phyloP scores from a whole-genome alignment of 2,329 filamentous ascomycete genomes.

The Didymella exigua region DNA sequence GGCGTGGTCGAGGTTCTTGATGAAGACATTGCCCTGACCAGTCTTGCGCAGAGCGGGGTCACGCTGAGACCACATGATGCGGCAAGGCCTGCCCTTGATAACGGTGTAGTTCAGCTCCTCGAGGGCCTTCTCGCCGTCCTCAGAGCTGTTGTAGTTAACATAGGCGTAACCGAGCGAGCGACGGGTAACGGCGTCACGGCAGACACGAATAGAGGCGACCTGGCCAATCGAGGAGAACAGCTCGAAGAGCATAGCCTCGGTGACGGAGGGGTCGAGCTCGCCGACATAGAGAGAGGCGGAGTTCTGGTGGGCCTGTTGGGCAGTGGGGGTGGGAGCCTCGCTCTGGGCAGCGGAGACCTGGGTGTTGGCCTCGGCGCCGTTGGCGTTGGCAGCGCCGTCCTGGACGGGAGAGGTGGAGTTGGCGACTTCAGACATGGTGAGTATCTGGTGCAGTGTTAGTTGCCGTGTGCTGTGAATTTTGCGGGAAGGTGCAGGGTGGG shows the following conservation, averaged over 20 bases:
- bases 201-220: slow-evolving; percentile 98
- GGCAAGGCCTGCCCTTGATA: slow-evolving; percentile 98
- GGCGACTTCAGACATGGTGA: slow-evolving; percentile 52
- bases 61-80: slow-evolving; percentile 99
- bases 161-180: slow-evolving; percentile 99
- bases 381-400: slow-evolving; percentile 75
- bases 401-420: slow-evolving; percentile 60
- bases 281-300: slow-evolving; percentile 98
- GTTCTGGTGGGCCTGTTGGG: slow-evolving; percentile 79
- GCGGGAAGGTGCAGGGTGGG: slow-evolving; percentile 37
- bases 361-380: slow-evolving; percentile 71
- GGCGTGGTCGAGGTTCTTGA: slow-evolving; percentile 98
- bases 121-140: slow-evolving; percentile 95
- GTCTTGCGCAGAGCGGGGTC: slow-evolving; percentile 99
- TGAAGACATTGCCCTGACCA: slow-evolving; percentile 99
- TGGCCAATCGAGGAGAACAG: slow-evolving; percentile 99
- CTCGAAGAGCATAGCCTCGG: slow-evolving; percentile 99
- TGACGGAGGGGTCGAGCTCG: slow-evolving; percentile 96
- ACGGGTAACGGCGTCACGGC: slow-evolving; percentile 97
- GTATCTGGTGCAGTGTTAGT: slow-evolving; percentile 37
- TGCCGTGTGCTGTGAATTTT: slow-evolving; percentile 28
- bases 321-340: slow-evolving; percentile 72
- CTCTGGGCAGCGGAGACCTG: slow-evolving; percentile 68
- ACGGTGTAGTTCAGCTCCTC: slow-evolving; percentile 99
- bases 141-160: slow-evolving; percentile 99